phyloP scores from a whole-genome alignment of 208 protist species.

The Entamoeba moshkovskii region DNA sequence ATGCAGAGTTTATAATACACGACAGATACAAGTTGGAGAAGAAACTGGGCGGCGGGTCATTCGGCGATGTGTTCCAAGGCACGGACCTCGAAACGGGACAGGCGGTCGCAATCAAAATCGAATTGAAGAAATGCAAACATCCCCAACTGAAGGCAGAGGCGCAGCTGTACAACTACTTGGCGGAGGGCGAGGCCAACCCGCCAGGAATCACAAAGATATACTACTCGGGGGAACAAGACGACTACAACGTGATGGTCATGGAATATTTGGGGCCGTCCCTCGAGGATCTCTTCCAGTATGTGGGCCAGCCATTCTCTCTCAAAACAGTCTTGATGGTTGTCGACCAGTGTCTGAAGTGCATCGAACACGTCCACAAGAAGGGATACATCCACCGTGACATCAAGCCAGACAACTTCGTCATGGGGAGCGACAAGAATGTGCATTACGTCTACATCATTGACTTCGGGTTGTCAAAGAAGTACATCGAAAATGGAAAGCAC shows the following conservation, averaged over 20 bases:
- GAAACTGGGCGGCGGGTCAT: constrained; percentile 89
- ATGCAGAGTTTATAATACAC: not conserved
- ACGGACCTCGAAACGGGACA: constrained; percentile 35
- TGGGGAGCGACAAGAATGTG: constrained; percentile 66
- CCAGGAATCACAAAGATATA: constrained; percentile 77
- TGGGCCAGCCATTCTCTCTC: constrained; percentile 63
- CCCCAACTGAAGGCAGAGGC: constrained; percentile 91
- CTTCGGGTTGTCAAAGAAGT: constrained; percentile 96
- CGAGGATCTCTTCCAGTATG: constrained; percentile 86
- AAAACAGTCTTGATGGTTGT: constrained; percentile 94
- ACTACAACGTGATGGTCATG: constrained; percentile 95
- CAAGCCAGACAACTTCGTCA: constrained; percentile 94
- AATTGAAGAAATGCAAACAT: constrained; percentile 63
- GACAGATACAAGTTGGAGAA: constrained; percentile 67
- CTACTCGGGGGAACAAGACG: constrained; percentile 76
- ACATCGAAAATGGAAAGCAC: constrained; percentile 86
- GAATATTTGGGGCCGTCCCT: constrained; percentile 87
- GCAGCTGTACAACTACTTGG: constrained; percentile 67
- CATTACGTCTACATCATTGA: constrained; percentile 81
- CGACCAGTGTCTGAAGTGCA: constrained; percentile 64
- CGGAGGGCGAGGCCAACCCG: constrained; percentile 29
- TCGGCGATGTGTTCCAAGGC: constrained; percentile 84
- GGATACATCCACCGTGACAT: constrained; percentile 88
- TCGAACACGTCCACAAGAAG: constrained; percentile 86
- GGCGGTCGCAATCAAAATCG: constrained; percentile 72